Base-by-base conservation (phyloP, 1,284 basidiomycete species). In the Entoloma clypeatum region DNA sequence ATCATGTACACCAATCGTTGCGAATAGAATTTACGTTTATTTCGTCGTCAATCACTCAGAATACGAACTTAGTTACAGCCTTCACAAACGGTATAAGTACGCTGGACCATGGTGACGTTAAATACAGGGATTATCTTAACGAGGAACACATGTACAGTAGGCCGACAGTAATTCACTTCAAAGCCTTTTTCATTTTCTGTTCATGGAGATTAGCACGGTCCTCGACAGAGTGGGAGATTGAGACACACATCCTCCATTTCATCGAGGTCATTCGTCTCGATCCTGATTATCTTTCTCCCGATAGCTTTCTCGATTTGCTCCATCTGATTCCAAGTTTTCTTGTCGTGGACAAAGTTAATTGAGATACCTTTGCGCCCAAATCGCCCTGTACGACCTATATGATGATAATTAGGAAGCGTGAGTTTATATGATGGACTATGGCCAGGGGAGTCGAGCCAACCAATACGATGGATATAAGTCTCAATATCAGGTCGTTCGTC, bases 381-480 rank as follows among this genome's bases (percentile, higher is more conserved):
- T 34, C 93, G 86, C 47, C 94, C 93, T 35, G 93, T 97, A 41
- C 93, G 88, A 41, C 92, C 92, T 93, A 31, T 18, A 22, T 36
- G 26, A 49, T 41, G 17, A 18, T n/a, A 22, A 32, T 16, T n/a
- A 13, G 26, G 32, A 35, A n/a, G n/a, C n/a, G n/a, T n/a, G n/a
- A n/a, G n/a, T n/a, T n/a, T n/a, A n/a, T n/a, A n/a, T n/a, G n/a
- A n/a, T n/a, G n/a, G n/a, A n/a, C n/a, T n/a, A n/a, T n/a, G n/a
- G n/a, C n/a, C n/a, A n/a, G 21, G 41, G 17, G 34, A 31, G 29
- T 35, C 24, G 2, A 24, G 69, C 83, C 41, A 46, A 91, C 94
- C 95, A 48, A 99, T 99, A 50, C 96, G 84, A 68, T 99, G 96
- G 44, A 99, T 84, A 62, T 99, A 99, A 1, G 95, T 99, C 71